These are phyloP conservation scores for Lasiosphaeris hirsuta DNA, from an alignment of 495 filamentous ascomycete species.

Conservation along the genomic window DNA sequence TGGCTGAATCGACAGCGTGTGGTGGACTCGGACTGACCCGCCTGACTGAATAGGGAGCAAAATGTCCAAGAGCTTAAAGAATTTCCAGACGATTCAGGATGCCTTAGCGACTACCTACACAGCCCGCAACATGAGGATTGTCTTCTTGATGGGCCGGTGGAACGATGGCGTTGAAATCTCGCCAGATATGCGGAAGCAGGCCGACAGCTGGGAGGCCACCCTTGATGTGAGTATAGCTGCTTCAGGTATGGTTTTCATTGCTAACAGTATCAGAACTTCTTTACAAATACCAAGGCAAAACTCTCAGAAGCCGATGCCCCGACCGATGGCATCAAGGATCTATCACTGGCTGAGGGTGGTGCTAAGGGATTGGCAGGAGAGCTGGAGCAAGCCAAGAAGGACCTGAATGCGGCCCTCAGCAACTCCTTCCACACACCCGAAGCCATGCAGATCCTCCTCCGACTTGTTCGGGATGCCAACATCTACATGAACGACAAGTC, in stretches of 20 bases:
- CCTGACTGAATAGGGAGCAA: constrained; percentile 49
- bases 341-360: constrained; percentile 33
- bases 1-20: too few species aligned
- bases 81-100: constrained; percentile 92
- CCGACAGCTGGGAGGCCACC: constrained; percentile 74
- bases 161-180: constrained; percentile 90
- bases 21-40: too few species aligned
- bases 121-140: constrained; percentile 73
- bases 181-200: constrained; percentile 68
- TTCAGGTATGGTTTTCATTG: background rate
- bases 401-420: constrained; percentile 63
- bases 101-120: constrained; percentile 75
- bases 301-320: constrained; percentile 40
- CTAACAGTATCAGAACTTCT: constrained; percentile 66
- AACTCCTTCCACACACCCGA: constrained; percentile 87
- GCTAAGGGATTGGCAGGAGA: constrained; percentile 33
- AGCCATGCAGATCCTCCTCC: constrained; percentile 70
- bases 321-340: constrained; percentile 45
- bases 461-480: constrained; percentile 73
- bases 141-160: constrained; percentile 87
- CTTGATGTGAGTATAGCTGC: constrained; percentile 53
- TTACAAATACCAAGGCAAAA: constrained; percentile 70
- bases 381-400: constrained; percentile 61
- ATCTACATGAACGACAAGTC: constrained; percentile 58
- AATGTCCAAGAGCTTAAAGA: constrained; percentile 95